Evolutionary conservation across 148 eudicot species (phyloP).

Genomic region (Mesembryanthemum crystallinum): DNA sequence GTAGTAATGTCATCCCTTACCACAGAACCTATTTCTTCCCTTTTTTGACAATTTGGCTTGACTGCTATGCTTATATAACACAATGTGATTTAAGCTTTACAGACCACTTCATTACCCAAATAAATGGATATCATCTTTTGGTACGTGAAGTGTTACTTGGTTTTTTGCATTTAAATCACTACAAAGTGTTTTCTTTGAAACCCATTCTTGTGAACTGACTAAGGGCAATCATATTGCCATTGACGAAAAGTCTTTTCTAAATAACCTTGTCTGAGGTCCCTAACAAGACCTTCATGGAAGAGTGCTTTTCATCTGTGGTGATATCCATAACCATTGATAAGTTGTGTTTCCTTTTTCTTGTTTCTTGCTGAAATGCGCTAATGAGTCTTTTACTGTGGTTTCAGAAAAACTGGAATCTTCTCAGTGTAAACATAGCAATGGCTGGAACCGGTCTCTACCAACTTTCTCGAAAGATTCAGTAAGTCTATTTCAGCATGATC

Average conservation of each 20-base stretch:
- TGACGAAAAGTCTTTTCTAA: neutral
- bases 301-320: neutral
- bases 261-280: neutral
- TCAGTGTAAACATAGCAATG: slow-evolving; percentile 90
- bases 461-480: slow-evolving; percentile 69
- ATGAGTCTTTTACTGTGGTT: slow-evolving; percentile 13
- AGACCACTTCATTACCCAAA: neutral
- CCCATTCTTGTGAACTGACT: neutral
- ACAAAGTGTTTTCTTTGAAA: neutral
- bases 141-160: neutral
- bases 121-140: neutral
- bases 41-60: neutral
- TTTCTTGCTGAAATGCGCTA: neutral
- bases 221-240: neutral
- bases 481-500: slow-evolving; percentile 20
- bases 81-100: neutral
- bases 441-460: slow-evolving; percentile 82
- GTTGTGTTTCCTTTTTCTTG: neutral
- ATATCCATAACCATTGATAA: neutral
- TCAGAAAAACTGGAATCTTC: slow-evolving; percentile 95
- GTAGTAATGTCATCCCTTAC: neutral
- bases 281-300: neutral
- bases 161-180: neutral
- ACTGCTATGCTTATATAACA: neutral
- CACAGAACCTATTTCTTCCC: neutral